phyloP scores from a whole-genome alignment of 2,329 filamentous ascomycete genomes.

The Ciborinia camelliae region DNA sequence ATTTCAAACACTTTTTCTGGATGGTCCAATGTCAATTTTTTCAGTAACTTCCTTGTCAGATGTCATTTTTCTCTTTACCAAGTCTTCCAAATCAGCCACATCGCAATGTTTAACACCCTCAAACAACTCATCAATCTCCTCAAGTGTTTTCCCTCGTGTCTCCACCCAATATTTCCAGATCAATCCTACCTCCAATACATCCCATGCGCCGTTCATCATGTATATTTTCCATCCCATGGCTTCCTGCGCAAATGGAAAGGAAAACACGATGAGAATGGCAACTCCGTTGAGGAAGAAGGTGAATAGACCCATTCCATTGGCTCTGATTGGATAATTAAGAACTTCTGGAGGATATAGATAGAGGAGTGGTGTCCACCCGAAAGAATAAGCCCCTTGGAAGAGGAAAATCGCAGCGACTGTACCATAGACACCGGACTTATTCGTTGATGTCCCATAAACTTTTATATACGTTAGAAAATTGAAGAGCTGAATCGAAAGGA shows the following conservation, averaged over 20 bases:
- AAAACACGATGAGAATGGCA: slow-evolving; percentile 41
- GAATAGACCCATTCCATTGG: slow-evolving; percentile 45
- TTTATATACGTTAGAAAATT: not conserved
- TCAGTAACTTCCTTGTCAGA: not conserved
- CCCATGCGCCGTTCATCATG: slow-evolving; percentile 42
- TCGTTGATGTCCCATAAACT: slow-evolving; percentile 22
- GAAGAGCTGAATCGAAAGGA: slow-evolving; percentile 22
- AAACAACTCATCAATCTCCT: slow-evolving; percentile 40
- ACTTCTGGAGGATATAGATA: slow-evolving; percentile 50
- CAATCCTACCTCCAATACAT: slow-evolving; percentile 17
- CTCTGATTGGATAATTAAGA: slow-evolving; percentile 48
- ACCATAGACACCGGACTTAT: slow-evolving; percentile 40
- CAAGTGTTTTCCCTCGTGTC: slow-evolving; percentile 39
- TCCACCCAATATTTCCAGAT: slow-evolving; percentile 37
- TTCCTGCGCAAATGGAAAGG: slow-evolving; percentile 43
- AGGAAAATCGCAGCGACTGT: slow-evolving; percentile 49
- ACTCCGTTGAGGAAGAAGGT: slow-evolving; percentile 36
- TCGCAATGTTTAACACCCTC: slow-evolving; percentile 30
- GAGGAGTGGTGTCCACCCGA: slow-evolving; percentile 50
- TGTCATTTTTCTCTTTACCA: slow-evolving; percentile 3
- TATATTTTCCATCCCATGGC: slow-evolving; percentile 48
- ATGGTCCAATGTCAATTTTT: not conserved
- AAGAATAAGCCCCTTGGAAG: slow-evolving; percentile 49
- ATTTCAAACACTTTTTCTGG: not conserved
- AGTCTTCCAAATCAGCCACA: slow-evolving; percentile 23